phyloP scores from a whole-genome alignment of 495 filamentous ascomycete genomes.

The Bacidia rubella region DNA sequence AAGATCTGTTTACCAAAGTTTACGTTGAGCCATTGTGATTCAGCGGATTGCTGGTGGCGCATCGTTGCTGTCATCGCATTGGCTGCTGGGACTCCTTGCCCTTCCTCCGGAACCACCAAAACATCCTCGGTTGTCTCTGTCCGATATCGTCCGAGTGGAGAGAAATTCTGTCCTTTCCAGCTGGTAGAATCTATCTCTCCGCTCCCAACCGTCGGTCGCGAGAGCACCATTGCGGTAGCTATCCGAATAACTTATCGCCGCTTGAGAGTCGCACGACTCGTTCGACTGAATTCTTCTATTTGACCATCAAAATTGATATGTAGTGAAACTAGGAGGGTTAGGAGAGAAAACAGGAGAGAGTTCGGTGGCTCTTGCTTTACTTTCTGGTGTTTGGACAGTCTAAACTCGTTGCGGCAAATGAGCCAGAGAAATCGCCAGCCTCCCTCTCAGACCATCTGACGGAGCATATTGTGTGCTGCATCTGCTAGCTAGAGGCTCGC shows the following conservation, averaged over 20 bases:
- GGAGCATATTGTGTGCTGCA: too few relatives aligned
- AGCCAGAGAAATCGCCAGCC: neutral
- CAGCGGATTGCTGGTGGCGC: too few relatives aligned
- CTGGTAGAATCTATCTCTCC: neutral
- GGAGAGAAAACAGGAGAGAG: neutral
- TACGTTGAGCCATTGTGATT: too few relatives aligned
- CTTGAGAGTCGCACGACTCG: too few relatives aligned
- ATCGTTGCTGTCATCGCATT: neutral
- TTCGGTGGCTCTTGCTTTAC: neutral
- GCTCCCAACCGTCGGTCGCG: neutral
- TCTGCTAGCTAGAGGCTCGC: too few relatives aligned
- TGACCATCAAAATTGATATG: too few relatives aligned
- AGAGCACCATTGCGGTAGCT: neutral
- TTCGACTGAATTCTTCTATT: too few relatives aligned
- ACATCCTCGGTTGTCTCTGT: neutral
- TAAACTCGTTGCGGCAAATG: slow-evolving; percentile 2
- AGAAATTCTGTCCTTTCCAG: neutral
- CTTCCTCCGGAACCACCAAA: neutral
- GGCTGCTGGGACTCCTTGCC: neutral
- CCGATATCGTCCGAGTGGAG: neutral
- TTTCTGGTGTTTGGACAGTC: neutral
- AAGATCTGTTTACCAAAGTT: too few relatives aligned
- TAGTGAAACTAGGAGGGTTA: neutral
- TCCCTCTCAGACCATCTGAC: too few relatives aligned
- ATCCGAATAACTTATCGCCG: too few relatives aligned